These are phyloP conservation scores for Lolium rigidum DNA, from an alignment of 176 grass and related monocot genomes.

Conservation along the genomic window DNA sequence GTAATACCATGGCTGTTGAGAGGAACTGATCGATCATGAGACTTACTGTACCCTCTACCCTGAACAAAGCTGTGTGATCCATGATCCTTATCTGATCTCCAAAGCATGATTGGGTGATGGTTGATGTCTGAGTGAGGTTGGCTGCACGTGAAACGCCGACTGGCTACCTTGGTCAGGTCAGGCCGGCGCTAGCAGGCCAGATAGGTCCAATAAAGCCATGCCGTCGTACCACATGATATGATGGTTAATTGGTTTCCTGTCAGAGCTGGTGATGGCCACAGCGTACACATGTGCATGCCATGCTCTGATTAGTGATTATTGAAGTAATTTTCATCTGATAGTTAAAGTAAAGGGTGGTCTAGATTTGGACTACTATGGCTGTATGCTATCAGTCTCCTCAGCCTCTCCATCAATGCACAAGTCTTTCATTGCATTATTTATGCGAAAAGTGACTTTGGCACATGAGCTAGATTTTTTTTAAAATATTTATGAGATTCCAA, in stretches of 20 bases:
- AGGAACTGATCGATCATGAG: neutral
- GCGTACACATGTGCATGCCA: neutral
- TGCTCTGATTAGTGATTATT: neutral
- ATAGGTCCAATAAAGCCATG: slow-evolving; percentile 42
- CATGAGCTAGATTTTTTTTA: no score
- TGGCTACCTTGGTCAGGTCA: no score
- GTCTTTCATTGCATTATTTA: no score
- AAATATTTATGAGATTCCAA: no score
- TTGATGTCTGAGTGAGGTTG: no score
- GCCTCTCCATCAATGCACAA: no score
- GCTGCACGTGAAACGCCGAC: no score
- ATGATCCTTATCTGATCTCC: slow-evolving; percentile 56
- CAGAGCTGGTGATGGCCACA: neutral
- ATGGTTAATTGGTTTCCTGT: neutral
- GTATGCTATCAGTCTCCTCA: neutral
- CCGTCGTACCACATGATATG: neutral
- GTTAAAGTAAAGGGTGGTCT: slow-evolving; percentile 29
- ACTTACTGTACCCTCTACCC: slow-evolving; percentile 36
- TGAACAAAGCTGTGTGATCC: neutral
- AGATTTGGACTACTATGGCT: slow-evolving; percentile 52
- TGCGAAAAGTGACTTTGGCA: no score
- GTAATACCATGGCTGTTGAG: no score
- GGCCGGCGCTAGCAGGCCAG: no score
- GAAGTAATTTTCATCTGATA: slow-evolving; percentile 16
- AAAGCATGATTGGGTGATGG: neutral